phyloP scores from a whole-genome alignment of 2,329 filamentous ascomycete genomes.

The Sarocladiaceae sp. region DNA sequence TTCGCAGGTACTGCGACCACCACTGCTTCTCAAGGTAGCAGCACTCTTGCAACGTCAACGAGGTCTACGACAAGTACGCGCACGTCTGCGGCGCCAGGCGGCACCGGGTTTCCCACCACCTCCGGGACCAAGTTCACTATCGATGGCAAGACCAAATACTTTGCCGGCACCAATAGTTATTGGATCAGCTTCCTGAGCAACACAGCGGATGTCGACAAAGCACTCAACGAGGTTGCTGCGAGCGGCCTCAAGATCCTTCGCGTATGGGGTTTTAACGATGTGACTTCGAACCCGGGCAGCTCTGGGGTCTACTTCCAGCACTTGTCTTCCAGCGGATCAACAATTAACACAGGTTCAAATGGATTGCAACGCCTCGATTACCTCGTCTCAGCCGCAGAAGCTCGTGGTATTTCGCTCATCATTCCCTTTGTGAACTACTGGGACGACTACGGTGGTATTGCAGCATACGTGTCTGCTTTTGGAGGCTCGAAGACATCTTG shows the following conservation, averaged over 20 bases:
- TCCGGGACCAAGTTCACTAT: slow-evolving; percentile 30
- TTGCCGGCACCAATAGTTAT: slow-evolving; percentile 51
- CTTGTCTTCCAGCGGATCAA: slow-evolving; percentile 43
- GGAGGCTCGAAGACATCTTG: slow-evolving; percentile 48
- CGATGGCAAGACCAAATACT: slow-evolving; percentile 41
- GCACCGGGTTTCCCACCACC: slow-evolving; percentile 8
- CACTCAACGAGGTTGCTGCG: slow-evolving; percentile 39
- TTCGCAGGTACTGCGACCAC: background rate
- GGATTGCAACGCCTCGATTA: slow-evolving; percentile 59
- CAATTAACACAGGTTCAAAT: slow-evolving; percentile 60
- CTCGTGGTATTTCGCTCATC: slow-evolving; percentile 57
- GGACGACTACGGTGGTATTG: slow-evolving; percentile 63
- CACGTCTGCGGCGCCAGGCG: background rate
- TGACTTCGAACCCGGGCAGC: slow-evolving; percentile 33
- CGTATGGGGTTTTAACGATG: slow-evolving; percentile 62
- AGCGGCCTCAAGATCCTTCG: slow-evolving; percentile 54
- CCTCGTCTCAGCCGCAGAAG: slow-evolving; percentile 56
- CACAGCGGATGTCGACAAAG: slow-evolving; percentile 48
- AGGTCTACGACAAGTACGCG: background rate
- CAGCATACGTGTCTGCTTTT: slow-evolving; percentile 51
- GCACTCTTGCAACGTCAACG: background rate
- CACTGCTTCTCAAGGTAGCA: background rate
- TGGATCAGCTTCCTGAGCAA: slow-evolving; percentile 49
- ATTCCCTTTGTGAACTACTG: slow-evolving; percentile 67
- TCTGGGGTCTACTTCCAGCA: slow-evolving; percentile 47